Percentiles rank a stretch among this genome's conserved stretches.
Evolutionary conservation across 106 monocot genomes (phyloP).

Genomic region (Xerophyta viscosa): DNA sequence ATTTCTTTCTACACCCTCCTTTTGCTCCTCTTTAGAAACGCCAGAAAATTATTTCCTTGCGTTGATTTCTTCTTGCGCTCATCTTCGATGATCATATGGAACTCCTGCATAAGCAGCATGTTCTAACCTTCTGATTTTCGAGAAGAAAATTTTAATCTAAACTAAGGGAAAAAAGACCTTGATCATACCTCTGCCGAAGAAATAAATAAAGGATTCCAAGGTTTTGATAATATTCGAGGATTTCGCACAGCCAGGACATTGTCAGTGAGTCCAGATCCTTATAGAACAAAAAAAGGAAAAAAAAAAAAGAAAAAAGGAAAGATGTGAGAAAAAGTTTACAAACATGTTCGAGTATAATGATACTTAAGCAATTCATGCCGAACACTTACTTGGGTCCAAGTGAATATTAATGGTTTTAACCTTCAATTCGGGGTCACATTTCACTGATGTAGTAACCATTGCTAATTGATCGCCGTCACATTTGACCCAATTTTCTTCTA

Average conservation of each 20-base stretch:
- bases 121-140: too few species aligned
- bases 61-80: conserved; percentile 20
- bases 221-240: conserved; percentile 8
- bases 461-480: too few species aligned
- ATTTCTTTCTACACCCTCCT: conserved; percentile 8
- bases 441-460: background rate
- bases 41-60: conserved; percentile 27
- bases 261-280: conserved; percentile 16
- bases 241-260: conserved; percentile 4
- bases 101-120: conserved; percentile 17
- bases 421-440: background rate
- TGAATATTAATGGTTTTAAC: background rate
- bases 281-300: background rate
- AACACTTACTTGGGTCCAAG: background rate
- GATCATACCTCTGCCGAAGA: conserved; percentile 7
- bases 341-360: too few species aligned
- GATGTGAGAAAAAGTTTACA: background rate
- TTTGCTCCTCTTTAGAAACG: conserved; percentile 25
- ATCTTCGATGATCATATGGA: conserved; percentile 2
- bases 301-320: background rate
- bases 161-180: background rate
- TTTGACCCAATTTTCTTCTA: too few species aligned
- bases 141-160: too few species aligned
- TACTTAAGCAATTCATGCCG: background rate
- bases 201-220: conserved; percentile 6